Evolutionary conservation across 495 filamentous ascomycete genomes (phyloP).

Genomic region (Tuber microsphaerosporum): DNA sequence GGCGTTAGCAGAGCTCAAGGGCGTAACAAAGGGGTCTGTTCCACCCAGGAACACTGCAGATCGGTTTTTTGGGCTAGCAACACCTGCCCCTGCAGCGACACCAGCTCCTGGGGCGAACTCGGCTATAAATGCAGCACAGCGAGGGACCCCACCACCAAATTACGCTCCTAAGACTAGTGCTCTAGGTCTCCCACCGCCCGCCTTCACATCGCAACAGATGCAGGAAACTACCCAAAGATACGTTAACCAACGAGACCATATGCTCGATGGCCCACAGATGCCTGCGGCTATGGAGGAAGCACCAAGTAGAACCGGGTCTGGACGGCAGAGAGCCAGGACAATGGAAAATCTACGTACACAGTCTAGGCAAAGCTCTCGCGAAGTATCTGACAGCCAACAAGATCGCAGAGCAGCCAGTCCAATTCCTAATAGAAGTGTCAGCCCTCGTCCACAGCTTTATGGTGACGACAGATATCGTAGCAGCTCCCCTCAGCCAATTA

Average conservation of each 20-base stretch:
- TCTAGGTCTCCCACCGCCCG: slow-evolving; percentile 82
- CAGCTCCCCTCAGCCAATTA: slow-evolving; percentile 34
- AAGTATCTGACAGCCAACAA: slow-evolving; percentile 45
- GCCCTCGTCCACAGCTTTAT: slow-evolving; percentile 49
- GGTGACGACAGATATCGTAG: slow-evolving; percentile 37
- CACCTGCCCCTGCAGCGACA: slow-evolving; percentile 59
- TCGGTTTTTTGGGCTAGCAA: slow-evolving; percentile 81
- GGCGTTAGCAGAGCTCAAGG: slow-evolving; percentile 87
- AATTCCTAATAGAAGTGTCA: slow-evolving; percentile 52
- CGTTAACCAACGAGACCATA: slow-evolving; percentile 68
- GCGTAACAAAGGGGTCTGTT: slow-evolving; percentile 56
- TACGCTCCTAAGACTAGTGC: slow-evolving; percentile 66
- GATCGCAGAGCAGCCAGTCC: slow-evolving; percentile 41
- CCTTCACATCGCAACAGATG: slow-evolving; percentile 88
- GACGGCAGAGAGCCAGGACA: slow-evolving; percentile 38
- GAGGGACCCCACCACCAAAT: slow-evolving; percentile 73
- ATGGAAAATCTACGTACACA: slow-evolving; percentile 35
- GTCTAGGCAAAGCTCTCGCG: slow-evolving; percentile 35
- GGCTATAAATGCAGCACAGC: slow-evolving; percentile 49
- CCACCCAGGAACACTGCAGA: slow-evolving; percentile 83
- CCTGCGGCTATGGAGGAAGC: slow-evolving; percentile 40
- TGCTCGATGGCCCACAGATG: slow-evolving; percentile 56
- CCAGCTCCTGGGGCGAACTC: slow-evolving; percentile 43
- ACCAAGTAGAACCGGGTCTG: slow-evolving; percentile 40
- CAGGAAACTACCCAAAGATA: slow-evolving; percentile 84